Percentiles rank a stretch among this genome's conserved stretches.
These are phyloP conservation scores for Boletus hoseneyae DNA, from an alignment of 1,284 basidiomycete species.

Conservation along the genomic window DNA sequence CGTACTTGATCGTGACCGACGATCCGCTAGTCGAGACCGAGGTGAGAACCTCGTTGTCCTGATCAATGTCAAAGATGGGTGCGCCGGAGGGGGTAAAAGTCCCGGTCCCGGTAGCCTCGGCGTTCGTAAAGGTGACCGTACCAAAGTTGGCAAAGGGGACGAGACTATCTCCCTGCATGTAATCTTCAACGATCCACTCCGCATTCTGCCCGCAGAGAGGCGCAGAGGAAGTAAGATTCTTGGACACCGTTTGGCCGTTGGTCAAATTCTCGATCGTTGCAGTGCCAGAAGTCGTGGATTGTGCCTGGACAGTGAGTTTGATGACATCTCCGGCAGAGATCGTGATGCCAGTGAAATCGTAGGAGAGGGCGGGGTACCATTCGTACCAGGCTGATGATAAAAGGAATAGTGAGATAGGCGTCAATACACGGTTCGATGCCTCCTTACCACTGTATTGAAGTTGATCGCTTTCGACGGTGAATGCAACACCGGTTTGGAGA, in stretches of 20 bases:
- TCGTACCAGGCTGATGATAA: too few species aligned
- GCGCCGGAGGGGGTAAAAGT: background rate
- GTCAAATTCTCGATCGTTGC: conserved; percentile 1
- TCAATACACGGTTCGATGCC: background rate
- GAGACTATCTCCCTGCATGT: too few species aligned
- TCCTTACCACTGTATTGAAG: background rate
- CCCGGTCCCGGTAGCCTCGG: too few species aligned
- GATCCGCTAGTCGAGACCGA: background rate
- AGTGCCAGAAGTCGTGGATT: background rate
- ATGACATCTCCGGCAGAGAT: conserved; percentile 1
- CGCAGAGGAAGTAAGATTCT: too few species aligned
- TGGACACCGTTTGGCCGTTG: too few species aligned
- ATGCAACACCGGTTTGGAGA: too few species aligned
- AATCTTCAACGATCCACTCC: too few species aligned
- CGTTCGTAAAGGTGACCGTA: background rate
- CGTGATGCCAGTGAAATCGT: background rate
- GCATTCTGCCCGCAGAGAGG: too few species aligned
- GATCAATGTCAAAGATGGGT: background rate
- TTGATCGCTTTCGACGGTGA: too few species aligned
- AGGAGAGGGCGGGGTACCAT: too few species aligned
- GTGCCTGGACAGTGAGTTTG: background rate
- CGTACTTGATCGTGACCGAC: background rate
- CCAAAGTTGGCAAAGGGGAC: background rate
- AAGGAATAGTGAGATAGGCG: background rate
- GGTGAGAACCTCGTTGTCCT: background rate